A percentile compares a stretch with the other conserved stretches of the same genome.
Evolutionary conservation across 176 grass and related monocot species (phyloP).

Genomic region (Hsuehochloa calcarea): DNA sequence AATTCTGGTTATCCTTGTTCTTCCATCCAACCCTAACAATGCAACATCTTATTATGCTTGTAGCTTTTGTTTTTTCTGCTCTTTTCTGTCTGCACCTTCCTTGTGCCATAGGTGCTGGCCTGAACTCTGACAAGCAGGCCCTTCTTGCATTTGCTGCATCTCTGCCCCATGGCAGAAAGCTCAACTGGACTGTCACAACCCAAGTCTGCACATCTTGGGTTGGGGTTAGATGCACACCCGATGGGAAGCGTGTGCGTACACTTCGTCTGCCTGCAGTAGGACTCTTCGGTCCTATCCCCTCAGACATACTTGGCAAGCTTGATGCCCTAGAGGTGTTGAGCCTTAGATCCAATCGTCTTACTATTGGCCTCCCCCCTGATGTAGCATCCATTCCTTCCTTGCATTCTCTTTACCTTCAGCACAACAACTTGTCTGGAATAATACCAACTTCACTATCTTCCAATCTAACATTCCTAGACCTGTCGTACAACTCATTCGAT

Average conservation of each 20-base stretch:
- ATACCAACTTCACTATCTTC: slow-evolving; percentile 72
- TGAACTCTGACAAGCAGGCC: slow-evolving; percentile 69
- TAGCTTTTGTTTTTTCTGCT: slow-evolving; percentile 32
- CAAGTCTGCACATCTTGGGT: slow-evolving; percentile 79
- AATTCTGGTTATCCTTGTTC: slow-evolving; percentile 29
- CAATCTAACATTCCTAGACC: slow-evolving; percentile 71
- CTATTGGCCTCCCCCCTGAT: slow-evolving; percentile 61
- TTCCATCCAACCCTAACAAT: slow-evolving; percentile 26
- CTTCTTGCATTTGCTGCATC: slow-evolving; percentile 75
- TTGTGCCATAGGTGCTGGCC: slow-evolving; percentile 47
- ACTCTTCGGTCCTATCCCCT: slow-evolving; percentile 70
- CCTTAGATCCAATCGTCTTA: slow-evolving; percentile 86
- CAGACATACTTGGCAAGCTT: slow-evolving; percentile 72
- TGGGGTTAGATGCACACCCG: slow-evolving; percentile 67
- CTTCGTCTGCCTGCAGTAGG: slow-evolving; percentile 70
- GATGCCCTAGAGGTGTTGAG: slow-evolving; percentile 82
- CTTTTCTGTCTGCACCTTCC: slow-evolving; percentile 45
- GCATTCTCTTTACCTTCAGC: slow-evolving; percentile 80
- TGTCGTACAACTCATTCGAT: slow-evolving; percentile 77
- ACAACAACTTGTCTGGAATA: slow-evolving; percentile 76
- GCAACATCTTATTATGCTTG: slow-evolving; percentile 30
- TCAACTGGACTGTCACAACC: slow-evolving; percentile 70
- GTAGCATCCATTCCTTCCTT: slow-evolving; percentile 80
- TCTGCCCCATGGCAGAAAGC: slow-evolving; percentile 68
- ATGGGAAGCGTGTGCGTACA: slow-evolving; percentile 48